Evolutionary conservation across 2,329 filamentous ascomycete species (phyloP).

Genomic region (Aspergillus proliferans): DNA sequence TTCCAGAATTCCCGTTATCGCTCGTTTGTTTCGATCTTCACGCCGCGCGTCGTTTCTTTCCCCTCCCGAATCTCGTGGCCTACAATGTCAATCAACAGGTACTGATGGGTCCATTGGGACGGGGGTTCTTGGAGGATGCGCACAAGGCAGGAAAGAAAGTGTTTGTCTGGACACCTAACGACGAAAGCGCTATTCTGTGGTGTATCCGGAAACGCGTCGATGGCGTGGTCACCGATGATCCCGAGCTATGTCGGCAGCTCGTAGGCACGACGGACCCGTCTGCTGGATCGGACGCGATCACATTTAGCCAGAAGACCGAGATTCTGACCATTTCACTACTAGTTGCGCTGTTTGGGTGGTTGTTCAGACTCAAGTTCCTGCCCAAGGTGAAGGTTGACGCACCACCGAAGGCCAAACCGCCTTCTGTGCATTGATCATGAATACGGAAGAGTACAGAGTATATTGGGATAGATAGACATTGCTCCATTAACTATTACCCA

Average conservation of each 20-base stretch:
- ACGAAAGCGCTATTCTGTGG: conserved; percentile 74
- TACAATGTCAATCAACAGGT: conserved; percentile 71
- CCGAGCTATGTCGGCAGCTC: conserved; percentile 36
- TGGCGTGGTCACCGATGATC: conserved; percentile 82
- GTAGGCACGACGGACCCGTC: not conserved
- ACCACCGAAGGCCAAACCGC: not conserved
- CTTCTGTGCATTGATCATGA: not conserved
- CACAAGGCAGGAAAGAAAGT: conserved; percentile 54
- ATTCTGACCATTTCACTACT: not conserved
- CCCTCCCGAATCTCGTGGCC: conserved; percentile 49
- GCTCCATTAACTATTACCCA: not conserved
- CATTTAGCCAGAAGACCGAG: not conserved
- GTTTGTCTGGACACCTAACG: conserved; percentile 83
- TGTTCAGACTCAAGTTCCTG: not conserved
- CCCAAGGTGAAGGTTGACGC: not conserved
- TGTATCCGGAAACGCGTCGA: conserved; percentile 61
- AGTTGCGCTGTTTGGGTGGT: not conserved
- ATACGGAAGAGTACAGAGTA: not conserved
- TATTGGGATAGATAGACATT: not conserved
- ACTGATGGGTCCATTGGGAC: conserved; percentile 63
- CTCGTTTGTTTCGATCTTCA: conserved; percentile 39
- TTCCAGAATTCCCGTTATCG: conserved; percentile 31
- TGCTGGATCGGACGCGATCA: not conserved
- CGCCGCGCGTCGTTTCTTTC: conserved; percentile 66
- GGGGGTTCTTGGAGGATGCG: conserved; percentile 59